These are phyloP conservation scores for Dictyostelium intermedium DNA, from an alignment of 78 protist genomes.

Conservation along the genomic window DNA sequence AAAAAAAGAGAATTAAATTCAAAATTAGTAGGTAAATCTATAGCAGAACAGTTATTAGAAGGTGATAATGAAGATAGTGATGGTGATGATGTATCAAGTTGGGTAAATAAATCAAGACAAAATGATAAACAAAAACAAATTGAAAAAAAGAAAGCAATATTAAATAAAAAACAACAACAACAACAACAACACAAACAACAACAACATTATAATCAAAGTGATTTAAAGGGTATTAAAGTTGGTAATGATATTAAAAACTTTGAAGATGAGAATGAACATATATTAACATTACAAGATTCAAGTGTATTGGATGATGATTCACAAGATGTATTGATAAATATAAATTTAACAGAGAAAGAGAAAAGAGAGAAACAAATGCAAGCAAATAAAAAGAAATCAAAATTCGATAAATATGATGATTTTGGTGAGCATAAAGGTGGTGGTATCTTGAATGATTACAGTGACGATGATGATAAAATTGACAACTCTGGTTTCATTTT, in stretches of 20 bases:
- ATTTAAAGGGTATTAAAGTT: constrained; percentile 37
- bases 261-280: constrained; percentile 50
- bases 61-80: constrained; percentile 20
- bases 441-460: not conserved
- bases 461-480: not conserved
- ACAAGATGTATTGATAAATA: constrained; percentile 8
- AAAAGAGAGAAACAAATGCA: constrained; percentile 11
- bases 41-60: constrained; percentile 56
- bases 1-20: constrained; percentile 43
- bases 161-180: not conserved
- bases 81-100: constrained; percentile 18
- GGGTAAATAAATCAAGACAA: constrained; percentile 41
- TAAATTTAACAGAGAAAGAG: constrained; percentile 18
- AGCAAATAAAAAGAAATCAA: constrained; percentile 11
- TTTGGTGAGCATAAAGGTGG: not conserved
- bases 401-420: constrained; percentile 57
- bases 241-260: constrained; percentile 28
- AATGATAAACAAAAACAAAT: not conserved
- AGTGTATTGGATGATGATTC: constrained; percentile 53
- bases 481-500: not conserved
- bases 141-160: not conserved
- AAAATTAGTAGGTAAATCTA: constrained; percentile 26
- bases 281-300: constrained; percentile 49
- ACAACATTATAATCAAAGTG: not conserved
- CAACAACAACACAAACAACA: not conserved